Evolutionary conservation across 495 filamentous ascomycete genomes (phyloP), one percentile per base, ranked within the genome.

Genomic region (Alectoria sarmentosa): DNA sequence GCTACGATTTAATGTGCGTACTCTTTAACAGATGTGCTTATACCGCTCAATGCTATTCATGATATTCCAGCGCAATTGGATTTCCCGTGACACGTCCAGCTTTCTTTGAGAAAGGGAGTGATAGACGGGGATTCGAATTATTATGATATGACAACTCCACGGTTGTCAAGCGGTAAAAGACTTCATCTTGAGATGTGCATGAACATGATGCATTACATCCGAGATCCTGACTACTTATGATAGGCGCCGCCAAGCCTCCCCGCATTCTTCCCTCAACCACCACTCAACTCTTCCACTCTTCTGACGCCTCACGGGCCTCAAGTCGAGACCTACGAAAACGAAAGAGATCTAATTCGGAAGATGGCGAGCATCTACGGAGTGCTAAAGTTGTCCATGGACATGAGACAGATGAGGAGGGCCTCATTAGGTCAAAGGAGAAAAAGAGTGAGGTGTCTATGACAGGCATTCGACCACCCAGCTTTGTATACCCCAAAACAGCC

Each of bases 401-500:
- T 41, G 15, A 9, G 8, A 26, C 38, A 32, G 39, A 46, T 5
- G 26, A 44, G n/a, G 37, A 39, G n/a, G 23, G 13, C 13, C 14
- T 21, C 8, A 44, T 26, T 23, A 9, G 8, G n/a, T 30, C 38
- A 46, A 28, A 28, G 15, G 37, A 44, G 28, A 60, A 60, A 34
- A 60, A 46, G 58, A 21, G 4, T 36, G 52, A 55, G 52, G 30
- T 34, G 17, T 39, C 30, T 15, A 60, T 44, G 58, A 44, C 15
- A 9, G 14, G 34, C 14, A 41, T 36, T 69, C 21, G 34, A 42
- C 26, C 61, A 54, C 44, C 69, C 73, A 23, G 34, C 65, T 64
- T 75, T n/a, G 64, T 70, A 21, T 69, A 69, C 58, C 74, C 77
- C 5, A 77, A 73, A 60, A 78, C 78, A 3, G 67, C 69, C 37